Base-by-base conservation (phyloP, 371 early-diverging fungal genomes). In the Mucor indicus region DNA sequence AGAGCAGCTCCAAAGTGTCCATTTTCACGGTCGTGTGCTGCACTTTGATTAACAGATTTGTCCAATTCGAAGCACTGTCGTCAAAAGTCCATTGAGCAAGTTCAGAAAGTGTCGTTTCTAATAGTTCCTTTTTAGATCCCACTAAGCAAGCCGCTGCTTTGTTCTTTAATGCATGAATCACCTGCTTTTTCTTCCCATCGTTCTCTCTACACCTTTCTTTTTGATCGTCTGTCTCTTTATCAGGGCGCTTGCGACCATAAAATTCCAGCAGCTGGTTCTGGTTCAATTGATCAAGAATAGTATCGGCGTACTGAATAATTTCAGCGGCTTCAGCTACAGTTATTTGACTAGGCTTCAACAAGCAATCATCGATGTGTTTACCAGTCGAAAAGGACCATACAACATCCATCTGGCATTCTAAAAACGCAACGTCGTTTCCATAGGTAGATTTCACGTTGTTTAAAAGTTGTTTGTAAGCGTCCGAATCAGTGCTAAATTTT, bases 401-500 rank as follows among this genome's bases (percentile, higher is more conserved):
- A 6, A 75, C 57, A 19, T 72, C 75, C 6, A 81, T 56, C 25
- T 80, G 70, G n/a, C 79, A 75, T 31, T 86, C 88, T 20, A 89
- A 63, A 51, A 72, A 57, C 13, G 72, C 70, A 44, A 71, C 48
- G 32, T 72, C 62, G 10, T 75, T 70, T 40, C 77, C 57, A 17
- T 70, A 67, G 15, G 77, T 72, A 2, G 68, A 49, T 53, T 88
- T 82, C 9, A 96, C 53, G 29, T 80, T 74, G 1, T 62, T 51
- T 12, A 89, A 47, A 21, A 93, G 55, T n/a, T 72, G 62, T 27
- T 75, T 62, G 27, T 86, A 81, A 6, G 77, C 80, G 4, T 42
- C 67, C 8, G 79, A 80, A 13, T 86, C 85, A 10, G 67, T 61
- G n/a, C 67, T 67, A 31, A 74, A 72, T 70, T 93, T 95, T 64